Evolutionary conservation across 202 grass and related monocot genomes (phyloP), one percentile per base, ranked within the genome.

Genomic region (Brachypodium distachyon): DNA sequence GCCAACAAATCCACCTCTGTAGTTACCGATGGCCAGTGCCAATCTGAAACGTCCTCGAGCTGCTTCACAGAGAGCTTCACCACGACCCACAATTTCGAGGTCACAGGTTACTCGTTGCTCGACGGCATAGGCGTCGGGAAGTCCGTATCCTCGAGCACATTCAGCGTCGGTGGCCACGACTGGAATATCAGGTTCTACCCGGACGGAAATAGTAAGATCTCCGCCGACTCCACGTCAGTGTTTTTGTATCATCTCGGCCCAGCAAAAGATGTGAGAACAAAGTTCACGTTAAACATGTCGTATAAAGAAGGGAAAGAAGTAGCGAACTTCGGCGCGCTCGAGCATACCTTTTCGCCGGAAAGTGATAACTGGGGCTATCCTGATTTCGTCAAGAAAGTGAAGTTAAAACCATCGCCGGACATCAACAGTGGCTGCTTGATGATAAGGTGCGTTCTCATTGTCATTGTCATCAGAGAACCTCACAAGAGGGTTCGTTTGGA

Each of bases 161-260:
- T 70, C 46, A 51, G 29, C 28, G 18, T 16, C 10, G 62, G 11
- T 12, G 81, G 41, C 13, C 12, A 11, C 1, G 51, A 7, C 10
- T 83, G 72, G 81, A 36, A 2, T 28, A 47, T 75, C 6, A 27
- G 0, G 0, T 5, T 82, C 60, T 82, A 37, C 29, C 80, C 81
- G 0, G 61, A 82, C 10, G 70, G 49, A 0, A 1, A 0, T 6
- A 14, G 5, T 1, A 18, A 0, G 5, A 36, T 23, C 0, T 6
- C 22, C 1, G 36, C 19, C 23, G 9, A 21, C 22, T 52, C n/a
- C 8, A 18, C 2, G 2, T 63, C 32, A 22, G 18, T 10, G 3
- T 63, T 63, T 22, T 39, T 63, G 32, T 22, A 7, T 21, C 9
- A 39, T 64, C 34, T 37, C 18, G 6, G 4, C n/a, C 10, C 9